Conservation (phyloP, 176 grass and related monocot species). For the Zoysia pacifica region DNA sequence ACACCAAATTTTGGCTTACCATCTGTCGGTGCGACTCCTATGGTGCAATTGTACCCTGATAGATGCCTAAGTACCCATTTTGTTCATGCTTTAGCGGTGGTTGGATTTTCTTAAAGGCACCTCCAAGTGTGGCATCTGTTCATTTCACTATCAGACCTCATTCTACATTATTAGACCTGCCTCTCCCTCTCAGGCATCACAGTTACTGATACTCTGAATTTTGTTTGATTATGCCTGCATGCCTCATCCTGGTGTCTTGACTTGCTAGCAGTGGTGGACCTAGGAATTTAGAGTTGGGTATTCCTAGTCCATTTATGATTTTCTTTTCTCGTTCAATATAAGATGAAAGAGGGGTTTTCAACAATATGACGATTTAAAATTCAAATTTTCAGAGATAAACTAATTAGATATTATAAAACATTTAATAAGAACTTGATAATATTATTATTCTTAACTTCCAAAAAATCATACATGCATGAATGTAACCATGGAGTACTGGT, state of each 20-base stretch:
- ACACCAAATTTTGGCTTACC: neutral
- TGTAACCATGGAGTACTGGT: too few species aligned
- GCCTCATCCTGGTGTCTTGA: slow-evolving; percentile 34
- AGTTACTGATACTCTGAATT: slow-evolving; percentile 15
- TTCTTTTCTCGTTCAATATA: too few species aligned
- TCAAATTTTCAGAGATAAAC: too few species aligned
- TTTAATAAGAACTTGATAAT: too few species aligned
- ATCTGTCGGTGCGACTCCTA: slow-evolving; percentile 31
- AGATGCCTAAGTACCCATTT: neutral
- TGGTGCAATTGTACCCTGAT: slow-evolving; percentile 5
- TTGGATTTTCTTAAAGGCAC: slow-evolving; percentile 36
- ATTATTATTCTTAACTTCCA: too few species aligned
- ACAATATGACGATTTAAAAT: too few species aligned
- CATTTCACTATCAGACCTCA: slow-evolving; percentile 33
- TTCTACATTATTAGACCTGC: slow-evolving; percentile 7
- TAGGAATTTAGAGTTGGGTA: too few species aligned
- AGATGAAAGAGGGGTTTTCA: too few species aligned
- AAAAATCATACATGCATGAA: too few species aligned
- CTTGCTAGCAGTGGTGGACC: neutral
- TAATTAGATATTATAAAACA: too few species aligned
- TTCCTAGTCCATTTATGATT: too few species aligned
- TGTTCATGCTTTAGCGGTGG: slow-evolving; percentile 18
- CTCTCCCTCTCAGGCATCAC: slow-evolving; percentile 19
- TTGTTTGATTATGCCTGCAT: slow-evolving; percentile 30
- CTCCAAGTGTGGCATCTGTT: slow-evolving; percentile 32